A percentile compares a stretch with the other conserved stretches of the same genome.
phyloP scores from a whole-genome alignment of 2,329 filamentous ascomycete species.

The Dothistroma septosporum region DNA sequence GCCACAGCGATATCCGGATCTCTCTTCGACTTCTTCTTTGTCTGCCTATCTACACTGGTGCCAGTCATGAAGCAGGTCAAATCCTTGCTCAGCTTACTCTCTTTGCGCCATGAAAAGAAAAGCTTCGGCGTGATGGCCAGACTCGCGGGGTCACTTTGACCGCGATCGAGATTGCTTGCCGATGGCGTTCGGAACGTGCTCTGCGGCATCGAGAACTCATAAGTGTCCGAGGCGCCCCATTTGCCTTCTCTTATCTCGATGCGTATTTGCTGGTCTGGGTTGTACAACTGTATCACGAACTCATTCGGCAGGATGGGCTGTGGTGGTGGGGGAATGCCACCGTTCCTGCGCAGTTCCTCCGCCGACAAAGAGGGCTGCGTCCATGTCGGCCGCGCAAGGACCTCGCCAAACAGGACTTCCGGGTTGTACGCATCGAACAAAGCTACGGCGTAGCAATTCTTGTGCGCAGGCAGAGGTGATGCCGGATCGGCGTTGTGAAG shows the following conservation, averaged over 20 bases:
- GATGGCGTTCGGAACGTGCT: constrained; percentile 79
- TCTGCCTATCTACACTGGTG: constrained; percentile 61
- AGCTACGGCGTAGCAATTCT: constrained; percentile 81
- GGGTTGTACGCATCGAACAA: constrained; percentile 77
- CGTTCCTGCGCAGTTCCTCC: constrained; percentile 70
- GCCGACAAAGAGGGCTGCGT: constrained; percentile 74
- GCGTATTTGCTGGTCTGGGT: constrained; percentile 77
- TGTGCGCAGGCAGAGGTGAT: constrained; percentile 57
- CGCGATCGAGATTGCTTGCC: constrained; percentile 70
- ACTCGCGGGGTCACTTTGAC: constrained; percentile 57
- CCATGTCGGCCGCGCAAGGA: constrained; percentile 80
- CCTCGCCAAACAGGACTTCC: constrained; percentile 81
- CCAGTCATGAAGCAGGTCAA: constrained; percentile 85
- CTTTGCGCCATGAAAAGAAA: constrained; percentile 83
- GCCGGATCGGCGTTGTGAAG: constrained; percentile 69
- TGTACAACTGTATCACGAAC: constrained; percentile 87
- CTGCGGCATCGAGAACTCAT: constrained; percentile 91
- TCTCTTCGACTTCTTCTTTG: constrained; percentile 67
- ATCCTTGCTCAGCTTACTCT: constrained; percentile 79
- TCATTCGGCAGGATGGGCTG: constrained; percentile 70
- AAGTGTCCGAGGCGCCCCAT: constrained; percentile 75
- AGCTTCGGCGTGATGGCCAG: constrained; percentile 61
- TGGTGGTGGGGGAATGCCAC: constrained; percentile 60
- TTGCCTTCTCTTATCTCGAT: constrained; percentile 68
- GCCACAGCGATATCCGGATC: constrained; percentile 96